Conservation (phyloP, 345 rosid species). For the Arabidopsis arenosa region DNA sequence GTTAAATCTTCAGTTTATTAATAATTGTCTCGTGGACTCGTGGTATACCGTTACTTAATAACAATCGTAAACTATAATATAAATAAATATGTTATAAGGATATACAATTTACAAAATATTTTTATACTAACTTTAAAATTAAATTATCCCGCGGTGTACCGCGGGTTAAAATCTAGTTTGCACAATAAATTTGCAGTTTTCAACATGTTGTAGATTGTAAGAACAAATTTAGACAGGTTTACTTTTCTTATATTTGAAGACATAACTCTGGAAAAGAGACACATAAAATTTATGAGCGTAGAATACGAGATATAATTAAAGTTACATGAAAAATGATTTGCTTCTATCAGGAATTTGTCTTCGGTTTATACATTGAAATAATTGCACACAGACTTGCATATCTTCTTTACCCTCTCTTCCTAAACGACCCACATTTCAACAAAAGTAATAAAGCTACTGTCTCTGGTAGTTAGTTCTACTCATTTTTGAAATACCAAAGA, state of each 20-base stretch:
- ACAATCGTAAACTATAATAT: too few relatives aligned
- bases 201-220: too few relatives aligned
- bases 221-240: too few relatives aligned
- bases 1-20: too few relatives aligned
- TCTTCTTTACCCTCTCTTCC: slow-evolving; percentile 28
- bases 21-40: too few relatives aligned
- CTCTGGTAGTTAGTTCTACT: slow-evolving; percentile 40
- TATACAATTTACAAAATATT: too few relatives aligned
- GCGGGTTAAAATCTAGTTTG: too few relatives aligned
- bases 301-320: slow-evolving; percentile 4
- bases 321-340: slow-evolving; percentile 34
- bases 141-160: too few relatives aligned
- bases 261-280: slow-evolving; percentile 34
- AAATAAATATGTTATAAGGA: too few relatives aligned
- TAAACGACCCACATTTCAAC: slow-evolving; percentile 35
- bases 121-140: too few relatives aligned
- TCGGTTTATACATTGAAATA: slow-evolving; percentile 42
- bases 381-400: slow-evolving; percentile 38
- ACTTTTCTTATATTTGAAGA: neutral
- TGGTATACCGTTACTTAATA: too few relatives aligned
- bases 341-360: slow-evolving; percentile 12
- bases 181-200: neutral
- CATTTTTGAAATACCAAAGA: slow-evolving; percentile 32
- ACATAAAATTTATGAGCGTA: neutral
- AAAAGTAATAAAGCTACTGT: slow-evolving; percentile 24